A percentile compares a stretch with the other conserved stretches of the same genome.
Conservation (phyloP, 2,329 filamentous ascomycete species). For the Fusarium transvaalense region DNA sequence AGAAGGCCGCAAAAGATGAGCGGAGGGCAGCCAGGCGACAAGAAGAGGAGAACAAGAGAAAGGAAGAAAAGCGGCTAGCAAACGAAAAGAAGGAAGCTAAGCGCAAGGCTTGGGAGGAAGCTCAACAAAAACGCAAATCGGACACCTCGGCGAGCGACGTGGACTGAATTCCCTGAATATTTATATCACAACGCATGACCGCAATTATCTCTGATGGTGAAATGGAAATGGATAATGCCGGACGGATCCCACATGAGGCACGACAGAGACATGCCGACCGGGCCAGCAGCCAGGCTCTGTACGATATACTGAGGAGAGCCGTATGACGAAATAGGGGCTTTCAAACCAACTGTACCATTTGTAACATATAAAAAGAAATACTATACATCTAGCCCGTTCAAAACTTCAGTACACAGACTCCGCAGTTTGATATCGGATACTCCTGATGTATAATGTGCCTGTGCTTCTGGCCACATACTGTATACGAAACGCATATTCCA, state of each 20-base stretch:
- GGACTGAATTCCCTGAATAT: conserved; percentile 19
- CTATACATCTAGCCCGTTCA: conserved; percentile 25
- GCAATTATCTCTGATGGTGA: neutral
- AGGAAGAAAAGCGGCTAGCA: conserved; percentile 47
- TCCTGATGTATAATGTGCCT: conserved; percentile 8
- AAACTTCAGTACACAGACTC: conserved; percentile 17
- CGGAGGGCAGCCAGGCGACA: conserved; percentile 57
- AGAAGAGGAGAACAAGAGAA: conserved; percentile 41
- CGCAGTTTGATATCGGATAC: conserved; percentile 13
- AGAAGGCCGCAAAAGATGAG: conserved; percentile 69
- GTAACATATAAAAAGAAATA: conserved; percentile 44
- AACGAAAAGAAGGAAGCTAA: conserved; percentile 45
- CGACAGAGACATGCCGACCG: conserved; percentile 5
- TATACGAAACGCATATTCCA: conserved; percentile 22
- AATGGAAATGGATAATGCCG: conserved; percentile 9
- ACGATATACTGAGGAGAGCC: conserved; percentile 29
- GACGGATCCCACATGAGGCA: neutral
- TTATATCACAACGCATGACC: conserved; percentile 14
- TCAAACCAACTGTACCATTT: conserved; percentile 41
- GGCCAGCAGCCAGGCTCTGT: conserved; percentile 29
- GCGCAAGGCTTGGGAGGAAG: conserved; percentile 43
- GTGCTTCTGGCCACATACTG: conserved; percentile 28
- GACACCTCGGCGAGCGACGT: conserved; percentile 34
- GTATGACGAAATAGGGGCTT: conserved; percentile 14
- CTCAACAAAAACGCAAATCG: conserved; percentile 34